Conservation (phyloP, 441 rosid genomes). For the Capsella rubella region DNA sequence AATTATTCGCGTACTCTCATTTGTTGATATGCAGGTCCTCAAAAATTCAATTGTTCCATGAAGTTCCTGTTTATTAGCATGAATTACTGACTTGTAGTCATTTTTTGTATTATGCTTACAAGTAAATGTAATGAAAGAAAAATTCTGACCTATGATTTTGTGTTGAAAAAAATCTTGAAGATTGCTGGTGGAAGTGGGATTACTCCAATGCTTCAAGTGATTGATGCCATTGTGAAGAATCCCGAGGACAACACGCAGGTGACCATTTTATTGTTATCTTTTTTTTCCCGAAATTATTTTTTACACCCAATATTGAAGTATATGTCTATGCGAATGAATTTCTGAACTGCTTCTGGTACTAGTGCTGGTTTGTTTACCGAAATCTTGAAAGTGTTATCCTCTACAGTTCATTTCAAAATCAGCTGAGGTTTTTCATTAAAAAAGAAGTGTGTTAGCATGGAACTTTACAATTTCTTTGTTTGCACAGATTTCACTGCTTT, state of each 20-base stretch:
- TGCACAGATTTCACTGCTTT: slow-evolving; percentile 78
- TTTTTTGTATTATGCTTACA: slow-evolving; percentile 11
- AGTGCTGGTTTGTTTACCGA: slow-evolving; percentile 11
- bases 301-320: slow-evolving; percentile 9
- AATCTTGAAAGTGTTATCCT: slow-evolving; percentile 18
- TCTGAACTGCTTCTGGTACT: background rate
- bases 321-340: slow-evolving; percentile 7
- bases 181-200: slow-evolving; percentile 98
- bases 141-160: slow-evolving; percentile 21
- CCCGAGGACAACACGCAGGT: slow-evolving; percentile 96
- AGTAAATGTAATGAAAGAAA: slow-evolving; percentile 9
- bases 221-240: slow-evolving; percentile 89
- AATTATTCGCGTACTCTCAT: background rate
- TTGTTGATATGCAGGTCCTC: slow-evolving; percentile 8
- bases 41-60: background rate
- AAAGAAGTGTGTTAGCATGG: background rate
- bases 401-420: background rate
- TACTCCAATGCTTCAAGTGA: slow-evolving; percentile 98
- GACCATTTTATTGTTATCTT: slow-evolving; percentile 20
- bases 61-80: background rate
- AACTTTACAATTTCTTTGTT: slow-evolving; percentile 19
- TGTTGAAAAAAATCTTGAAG: slow-evolving; percentile 46
- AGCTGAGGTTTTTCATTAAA: background rate
- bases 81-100: slow-evolving; percentile 21
- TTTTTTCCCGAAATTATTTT: slow-evolving; percentile 19